phyloP scores from a whole-genome alignment of 2,329 filamentous ascomycete genomes.

The Colletotrichum sp. region DNA sequence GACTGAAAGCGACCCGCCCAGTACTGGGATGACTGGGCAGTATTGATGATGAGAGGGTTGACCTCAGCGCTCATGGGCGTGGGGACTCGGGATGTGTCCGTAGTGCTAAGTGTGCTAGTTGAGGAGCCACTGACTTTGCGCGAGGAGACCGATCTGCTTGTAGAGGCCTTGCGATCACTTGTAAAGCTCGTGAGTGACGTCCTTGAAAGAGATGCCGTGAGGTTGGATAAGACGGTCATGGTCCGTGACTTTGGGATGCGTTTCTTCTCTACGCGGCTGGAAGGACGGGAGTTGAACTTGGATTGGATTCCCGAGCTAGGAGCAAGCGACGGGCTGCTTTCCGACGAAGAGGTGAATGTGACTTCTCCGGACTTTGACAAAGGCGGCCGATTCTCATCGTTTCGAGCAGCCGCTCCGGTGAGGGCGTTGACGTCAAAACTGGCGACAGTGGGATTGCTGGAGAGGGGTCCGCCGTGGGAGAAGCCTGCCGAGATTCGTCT shows the following conservation, averaged over 20 bases:
- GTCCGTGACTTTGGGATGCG: constrained; percentile 50
- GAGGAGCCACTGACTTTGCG: constrained; percentile 20
- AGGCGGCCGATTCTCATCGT: constrained; percentile 31
- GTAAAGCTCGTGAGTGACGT: constrained; percentile 6
- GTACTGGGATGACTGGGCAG: constrained; percentile 55
- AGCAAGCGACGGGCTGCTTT: neutral
- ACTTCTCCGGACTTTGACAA: neutral
- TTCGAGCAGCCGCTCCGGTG: constrained; percentile 14
- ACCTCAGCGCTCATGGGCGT: neutral
- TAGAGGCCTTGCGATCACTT: constrained; percentile 2
- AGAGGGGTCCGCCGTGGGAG: constrained; percentile 25
- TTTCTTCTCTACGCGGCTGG: constrained; percentile 1
- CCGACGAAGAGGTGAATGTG: neutral
- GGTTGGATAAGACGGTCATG: constrained; percentile 47
- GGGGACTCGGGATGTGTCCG: neutral
- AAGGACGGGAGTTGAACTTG: neutral
- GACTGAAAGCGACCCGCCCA: constrained; percentile 68
- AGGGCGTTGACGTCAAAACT: constrained; percentile 31
- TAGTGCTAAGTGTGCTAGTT: constrained; percentile 10
- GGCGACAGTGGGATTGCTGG: constrained; percentile 33
- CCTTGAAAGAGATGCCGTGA: constrained; percentile 51
- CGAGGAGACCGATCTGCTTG: neutral
- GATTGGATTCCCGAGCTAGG: constrained; percentile 13
- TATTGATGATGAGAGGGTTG: constrained; percentile 34
- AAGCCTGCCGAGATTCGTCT: constrained; percentile 36